phyloP scores from a whole-genome alignment of 768 basidiomycete species.

The Phaeolepiota aurea region DNA sequence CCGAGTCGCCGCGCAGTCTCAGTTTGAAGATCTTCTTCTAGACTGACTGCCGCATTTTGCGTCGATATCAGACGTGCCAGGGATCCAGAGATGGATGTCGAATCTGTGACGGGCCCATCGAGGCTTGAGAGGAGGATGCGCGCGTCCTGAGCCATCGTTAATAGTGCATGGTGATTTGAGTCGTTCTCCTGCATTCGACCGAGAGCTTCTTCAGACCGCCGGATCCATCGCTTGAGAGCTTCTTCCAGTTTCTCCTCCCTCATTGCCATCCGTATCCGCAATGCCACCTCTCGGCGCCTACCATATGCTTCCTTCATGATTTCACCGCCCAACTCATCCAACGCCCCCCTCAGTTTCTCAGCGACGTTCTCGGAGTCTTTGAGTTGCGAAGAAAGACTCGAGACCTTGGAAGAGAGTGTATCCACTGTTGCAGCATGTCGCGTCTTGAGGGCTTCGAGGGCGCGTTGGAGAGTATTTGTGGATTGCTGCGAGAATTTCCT shows the following conservation, averaged over 20 bases:
- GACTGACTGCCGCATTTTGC: constrained; percentile 36
- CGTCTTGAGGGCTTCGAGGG: constrained; percentile 47
- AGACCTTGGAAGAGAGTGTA: constrained; percentile 46
- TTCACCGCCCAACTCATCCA: constrained; percentile 68
- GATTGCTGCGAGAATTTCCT: constrained; percentile 83
- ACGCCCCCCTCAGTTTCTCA: constrained; percentile 42
- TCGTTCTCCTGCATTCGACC: constrained; percentile 6
- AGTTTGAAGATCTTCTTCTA: constrained; percentile 49
- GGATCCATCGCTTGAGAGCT: constrained; percentile 47
- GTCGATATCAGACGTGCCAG: constrained; percentile 44
- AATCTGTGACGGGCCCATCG: constrained; percentile 15
- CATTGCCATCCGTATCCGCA: constrained; percentile 52
- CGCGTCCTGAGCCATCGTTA: constrained; percentile 18
- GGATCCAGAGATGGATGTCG: constrained; percentile 29
- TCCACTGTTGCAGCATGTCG: constrained; percentile 55
- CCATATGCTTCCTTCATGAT: constrained; percentile 66
- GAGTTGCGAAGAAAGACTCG: constrained; percentile 33
- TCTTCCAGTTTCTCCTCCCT: constrained; percentile 59
- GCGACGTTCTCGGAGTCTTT: constrained; percentile 32
- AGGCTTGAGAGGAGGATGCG: constrained; percentile 16
- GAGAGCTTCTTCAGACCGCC: constrained; percentile 36
- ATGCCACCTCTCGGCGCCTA: constrained; percentile 58
- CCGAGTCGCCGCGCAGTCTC: constrained; percentile 45
- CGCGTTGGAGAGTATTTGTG: constrained; percentile 54
- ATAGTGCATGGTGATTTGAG: constrained; percentile 7